Conservation (phyloP, 2,329 filamentous ascomycete species). For the Ciborinia camelliae region DNA sequence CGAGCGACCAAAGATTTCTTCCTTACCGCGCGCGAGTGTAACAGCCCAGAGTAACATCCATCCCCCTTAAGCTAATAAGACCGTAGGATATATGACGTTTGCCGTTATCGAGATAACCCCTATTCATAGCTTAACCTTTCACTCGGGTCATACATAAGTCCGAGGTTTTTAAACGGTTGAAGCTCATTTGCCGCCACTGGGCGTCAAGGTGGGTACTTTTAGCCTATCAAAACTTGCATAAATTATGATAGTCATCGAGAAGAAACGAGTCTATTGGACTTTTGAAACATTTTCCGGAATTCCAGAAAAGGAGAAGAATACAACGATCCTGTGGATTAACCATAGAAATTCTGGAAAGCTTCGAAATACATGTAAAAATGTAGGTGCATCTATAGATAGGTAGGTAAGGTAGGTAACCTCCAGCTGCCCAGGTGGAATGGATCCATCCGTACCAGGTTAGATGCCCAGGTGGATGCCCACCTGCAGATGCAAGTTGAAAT, state of each 20-base stretch:
- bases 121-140: slow-evolving; percentile 13
- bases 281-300: slow-evolving; percentile 1
- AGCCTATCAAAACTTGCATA: background rate
- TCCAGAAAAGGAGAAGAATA: background rate
- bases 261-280: slow-evolving; percentile 7
- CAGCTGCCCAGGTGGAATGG: too few species aligned
- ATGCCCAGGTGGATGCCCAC: too few species aligned
- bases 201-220: slow-evolving; percentile 2
- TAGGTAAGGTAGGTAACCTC: too few species aligned
- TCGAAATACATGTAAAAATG: background rate
- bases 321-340: background rate
- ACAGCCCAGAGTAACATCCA: slow-evolving; percentile 10
- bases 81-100: slow-evolving; percentile 13
- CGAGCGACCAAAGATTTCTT: background rate
- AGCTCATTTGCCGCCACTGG: slow-evolving; percentile 13
- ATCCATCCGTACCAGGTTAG: too few species aligned
- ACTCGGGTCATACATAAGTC: slow-evolving; percentile 1
- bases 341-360: background rate
- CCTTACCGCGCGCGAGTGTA: slow-evolving; percentile 18
- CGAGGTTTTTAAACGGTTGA: background rate
- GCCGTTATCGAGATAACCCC: slow-evolving; percentile 9
- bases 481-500: background rate
- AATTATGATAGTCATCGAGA: background rate
- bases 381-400: too few species aligned
- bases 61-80: background rate